A percentile compares a stretch with the other conserved stretches of the same genome.
Evolutionary conservation across 2,329 filamentous ascomycete species (phyloP).

Genomic region (Penicillium sp.): DNA sequence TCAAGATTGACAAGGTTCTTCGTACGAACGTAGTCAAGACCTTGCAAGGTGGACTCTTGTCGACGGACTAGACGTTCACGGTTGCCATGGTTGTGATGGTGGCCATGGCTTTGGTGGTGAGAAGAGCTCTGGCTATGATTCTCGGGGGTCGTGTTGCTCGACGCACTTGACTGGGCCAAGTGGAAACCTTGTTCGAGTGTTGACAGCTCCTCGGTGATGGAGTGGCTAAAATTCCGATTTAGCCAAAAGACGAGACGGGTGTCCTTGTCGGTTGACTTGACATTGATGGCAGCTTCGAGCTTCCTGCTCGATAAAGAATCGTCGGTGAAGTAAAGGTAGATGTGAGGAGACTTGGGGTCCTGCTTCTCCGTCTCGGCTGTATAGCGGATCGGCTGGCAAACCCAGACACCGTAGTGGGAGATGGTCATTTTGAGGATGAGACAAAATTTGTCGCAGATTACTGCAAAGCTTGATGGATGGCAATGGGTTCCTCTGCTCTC

Average conservation of each 20-base stretch:
- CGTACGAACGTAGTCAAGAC: conserved; percentile 20
- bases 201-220: conserved; percentile 27
- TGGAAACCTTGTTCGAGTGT: conserved; percentile 30
- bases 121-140: not conserved
- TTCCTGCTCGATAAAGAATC: conserved; percentile 15
- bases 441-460: not conserved
- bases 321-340: conserved; percentile 34
- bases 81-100: conserved; percentile 14
- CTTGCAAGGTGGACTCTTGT: conserved; percentile 23
- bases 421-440: conserved; percentile 15
- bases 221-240: conserved; percentile 29
- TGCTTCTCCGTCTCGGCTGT: conserved; percentile 17
- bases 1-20: conserved; percentile 24
- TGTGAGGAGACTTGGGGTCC: conserved; percentile 32
- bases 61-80: conserved; percentile 21
- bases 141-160: not conserved
- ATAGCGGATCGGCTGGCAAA: conserved; percentile 22
- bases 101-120: conserved; percentile 13
- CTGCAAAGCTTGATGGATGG: not conserved
- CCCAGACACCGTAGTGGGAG: conserved; percentile 26
- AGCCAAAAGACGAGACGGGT: conserved; percentile 38
- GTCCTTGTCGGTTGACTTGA: conserved; percentile 34
- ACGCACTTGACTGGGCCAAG: conserved; percentile 12
- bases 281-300: conserved; percentile 36
- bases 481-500: not conserved